A percentile compares a stretch with the other conserved stretches of the same genome.
Conservation (phyloP, 331 rosid genomes). For the Rosa hybrid region DNA sequence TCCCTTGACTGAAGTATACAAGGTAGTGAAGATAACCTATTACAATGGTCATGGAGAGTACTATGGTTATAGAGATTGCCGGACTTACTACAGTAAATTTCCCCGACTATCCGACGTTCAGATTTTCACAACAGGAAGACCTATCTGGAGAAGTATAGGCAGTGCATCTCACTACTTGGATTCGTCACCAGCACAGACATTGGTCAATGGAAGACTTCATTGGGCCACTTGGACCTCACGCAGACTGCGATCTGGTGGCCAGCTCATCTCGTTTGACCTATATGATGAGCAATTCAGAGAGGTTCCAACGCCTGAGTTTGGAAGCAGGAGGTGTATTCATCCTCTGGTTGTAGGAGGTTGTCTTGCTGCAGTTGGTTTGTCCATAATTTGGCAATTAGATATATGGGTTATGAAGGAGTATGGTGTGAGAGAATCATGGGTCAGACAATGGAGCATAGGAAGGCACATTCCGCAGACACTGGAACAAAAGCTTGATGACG, state of each 20-base stretch:
- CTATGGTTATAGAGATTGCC: background rate
- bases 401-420: slow-evolving; percentile 51
- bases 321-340: slow-evolving; percentile 30
- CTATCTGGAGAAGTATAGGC: slow-evolving; percentile 45
- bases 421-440: slow-evolving; percentile 45
- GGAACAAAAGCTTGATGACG: slow-evolving; percentile 14
- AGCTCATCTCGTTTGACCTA: slow-evolving; percentile 45
- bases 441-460: slow-evolving; percentile 29
- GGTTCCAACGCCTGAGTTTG: slow-evolving; percentile 31
- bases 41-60: background rate
- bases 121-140: slow-evolving; percentile 34
- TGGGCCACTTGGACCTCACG: slow-evolving; percentile 36
- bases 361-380: slow-evolving; percentile 38
- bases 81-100: background rate
- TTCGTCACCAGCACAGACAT: slow-evolving; percentile 33
- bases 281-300: slow-evolving; percentile 38
- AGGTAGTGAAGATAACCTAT: slow-evolving; percentile 36
- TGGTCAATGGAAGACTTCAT: slow-evolving; percentile 49
- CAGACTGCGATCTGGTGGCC: background rate
- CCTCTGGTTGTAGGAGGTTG: slow-evolving; percentile 37
- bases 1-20: slow-evolving; percentile 30
- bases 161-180: slow-evolving; percentile 13
- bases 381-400: slow-evolving; percentile 35
- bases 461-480: slow-evolving; percentile 32
- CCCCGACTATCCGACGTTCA: slow-evolving; percentile 20